Conservation (phyloP, 2,329 filamentous ascomycete genomes). For the Calonectria hawksworthii region DNA sequence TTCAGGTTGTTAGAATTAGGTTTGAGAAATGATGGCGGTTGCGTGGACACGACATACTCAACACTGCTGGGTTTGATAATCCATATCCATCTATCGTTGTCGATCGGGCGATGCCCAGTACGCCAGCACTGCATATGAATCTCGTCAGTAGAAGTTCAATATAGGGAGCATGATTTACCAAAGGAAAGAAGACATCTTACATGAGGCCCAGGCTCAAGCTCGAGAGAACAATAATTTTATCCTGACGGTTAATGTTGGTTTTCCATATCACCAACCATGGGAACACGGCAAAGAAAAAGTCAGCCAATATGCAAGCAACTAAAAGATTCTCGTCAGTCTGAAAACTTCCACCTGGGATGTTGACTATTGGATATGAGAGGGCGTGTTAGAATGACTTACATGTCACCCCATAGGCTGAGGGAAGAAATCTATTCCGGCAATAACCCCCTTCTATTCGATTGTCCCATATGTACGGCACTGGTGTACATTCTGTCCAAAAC, state of each 20-base stretch:
- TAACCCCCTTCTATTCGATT: neutral
- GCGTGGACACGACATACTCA: neutral
- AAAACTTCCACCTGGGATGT: rapidly evolving
- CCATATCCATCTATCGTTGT: neutral
- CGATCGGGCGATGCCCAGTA: neutral
- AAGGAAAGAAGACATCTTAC: neutral
- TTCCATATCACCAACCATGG: neutral
- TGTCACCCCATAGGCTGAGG: neutral
- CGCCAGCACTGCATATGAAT: neutral
- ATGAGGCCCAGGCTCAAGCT: neutral
- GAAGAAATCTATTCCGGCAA: neutral
- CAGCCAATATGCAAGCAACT: neutral
- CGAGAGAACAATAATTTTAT: neutral
- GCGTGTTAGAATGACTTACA: neutral
- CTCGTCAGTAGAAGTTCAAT: neutral
- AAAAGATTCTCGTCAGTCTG: neutral
- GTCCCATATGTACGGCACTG: neutral
- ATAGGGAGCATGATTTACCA: no score
- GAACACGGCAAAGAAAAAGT: conserved; percentile 1
- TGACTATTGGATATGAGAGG: no score
- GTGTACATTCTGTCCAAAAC: neutral
- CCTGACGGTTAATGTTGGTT: neutral
- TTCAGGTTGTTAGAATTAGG: neutral
- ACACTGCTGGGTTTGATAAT: neutral
- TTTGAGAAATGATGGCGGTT: neutral